Evolutionary conservation across 129 eudicot genomes (phyloP), one percentile per base, ranked within the genome.

Genomic region (Tanacetum coccineum): DNA sequence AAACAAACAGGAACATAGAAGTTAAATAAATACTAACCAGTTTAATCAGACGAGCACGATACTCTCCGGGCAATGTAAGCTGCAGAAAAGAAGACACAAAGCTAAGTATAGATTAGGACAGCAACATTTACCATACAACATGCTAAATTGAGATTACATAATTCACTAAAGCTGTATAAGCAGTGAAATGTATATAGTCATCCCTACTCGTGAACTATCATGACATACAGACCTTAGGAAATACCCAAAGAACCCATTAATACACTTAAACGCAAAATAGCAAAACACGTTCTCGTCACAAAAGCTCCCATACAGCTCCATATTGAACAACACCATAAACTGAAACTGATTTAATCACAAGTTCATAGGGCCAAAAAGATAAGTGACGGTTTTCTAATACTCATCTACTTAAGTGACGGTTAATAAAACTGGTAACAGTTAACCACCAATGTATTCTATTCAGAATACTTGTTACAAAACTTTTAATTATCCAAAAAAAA

Each of bases 61-160:
- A 78, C 47, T 93, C 98, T 59, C 87, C 96, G 0, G 86, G 79
- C 92, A 88, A 70, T 9, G 87, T 93, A 51, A 86, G 76, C 98
- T 93, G 92, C 83, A 82, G 39, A 69, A 59, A 66, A 54, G 50
- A 45, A 56, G 22, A 1, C 15, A 42, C 72, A 58, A 72, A 20
- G 18, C 10, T 3, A 14, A 49, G 42, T 19, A 71, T 58, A 15
- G 80, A 26, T 22, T 18, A 68, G 49, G 32, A 60, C 42, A 51
- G 17, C 48, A 68, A 59, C 47, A 71, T 64, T 53, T 59, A 63
- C 77, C 47, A 2, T 49, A 59, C 64, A 2, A 22, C 25, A 2
- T 22, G 25, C 25, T 60, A 51, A 8, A 25, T 11, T 25, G 32
- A 73, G 18, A 67, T 25, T 40, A 53, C 36, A 59, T 30, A 60